phyloP scores from a whole-genome alignment of 208 protist genomes.

The Porcisia deanei region DNA sequence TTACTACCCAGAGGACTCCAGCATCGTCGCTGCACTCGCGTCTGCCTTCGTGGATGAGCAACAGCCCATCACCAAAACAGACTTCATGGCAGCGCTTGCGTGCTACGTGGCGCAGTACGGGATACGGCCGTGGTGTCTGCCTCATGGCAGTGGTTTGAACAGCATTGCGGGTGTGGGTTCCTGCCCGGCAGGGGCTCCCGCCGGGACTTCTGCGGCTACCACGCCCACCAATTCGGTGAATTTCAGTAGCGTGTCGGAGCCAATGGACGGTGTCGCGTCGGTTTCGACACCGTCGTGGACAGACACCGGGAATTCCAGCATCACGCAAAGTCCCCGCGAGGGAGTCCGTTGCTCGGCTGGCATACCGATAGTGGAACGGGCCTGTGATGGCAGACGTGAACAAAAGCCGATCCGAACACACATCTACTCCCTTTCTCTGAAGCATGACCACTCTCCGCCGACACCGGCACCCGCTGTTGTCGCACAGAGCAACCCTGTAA shows the following conservation, averaged over 20 bases:
- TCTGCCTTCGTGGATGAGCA: conserved; percentile 3
- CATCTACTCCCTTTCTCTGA: conserved; percentile 5
- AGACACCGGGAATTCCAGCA: background rate
- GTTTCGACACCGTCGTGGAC: background rate
- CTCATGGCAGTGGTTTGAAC: background rate
- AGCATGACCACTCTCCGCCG: background rate
- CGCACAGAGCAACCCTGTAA: background rate
- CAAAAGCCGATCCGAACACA: conserved; percentile 7
- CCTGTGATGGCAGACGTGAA: background rate
- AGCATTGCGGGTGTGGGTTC: background rate
- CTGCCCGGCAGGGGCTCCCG: background rate
- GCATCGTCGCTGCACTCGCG: conserved; percentile 52
- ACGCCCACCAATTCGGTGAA: background rate
- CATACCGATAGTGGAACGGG: background rate
- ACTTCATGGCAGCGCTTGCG: conserved; percentile 63
- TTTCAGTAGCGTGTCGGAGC: background rate
- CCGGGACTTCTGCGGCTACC: background rate
- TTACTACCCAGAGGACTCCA: conserved; percentile 62
- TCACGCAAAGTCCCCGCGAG: background rate
- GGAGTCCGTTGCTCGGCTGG: background rate
- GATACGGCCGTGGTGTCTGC: conserved; percentile 54
- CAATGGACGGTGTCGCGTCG: background rate
- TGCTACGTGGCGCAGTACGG: conserved; percentile 51
- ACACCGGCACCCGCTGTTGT: background rate
- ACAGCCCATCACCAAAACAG: conserved; percentile 40